Base-by-base conservation (phyloP, 192 early-diverging fungal species). In the Coemansia sp. region DNA sequence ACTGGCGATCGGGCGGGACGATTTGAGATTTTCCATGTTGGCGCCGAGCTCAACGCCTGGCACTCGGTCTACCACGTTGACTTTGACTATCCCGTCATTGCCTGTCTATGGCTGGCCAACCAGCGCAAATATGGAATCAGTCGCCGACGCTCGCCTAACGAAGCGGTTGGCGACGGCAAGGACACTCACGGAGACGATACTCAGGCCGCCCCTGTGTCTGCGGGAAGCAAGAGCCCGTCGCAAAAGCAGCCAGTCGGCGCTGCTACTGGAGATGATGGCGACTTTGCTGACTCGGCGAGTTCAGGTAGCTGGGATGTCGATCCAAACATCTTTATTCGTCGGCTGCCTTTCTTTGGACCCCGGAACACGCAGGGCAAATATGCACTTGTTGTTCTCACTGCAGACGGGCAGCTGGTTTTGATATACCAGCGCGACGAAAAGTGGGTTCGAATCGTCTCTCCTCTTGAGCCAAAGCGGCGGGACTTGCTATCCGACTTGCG, bases 321-420 rank as follows among this genome's bases (percentile, higher is more conserved):
- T 43, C 54, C 74, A 4, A 41, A 32, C 56, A 73, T 82, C 38
- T 60, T 38, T 27, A 70, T 82, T 47, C 63, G 66, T 27, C 74
- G 79, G 6, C 65, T 82, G 64, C 74, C 79, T 46, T 82, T 82
- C 54, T 82, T 82, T 65, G 79, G 79, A 2, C 79, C 79, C 40
- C 74, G 74, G 35, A 82, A 82, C 32, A 82, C 79, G 5, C 79
- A 82, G 45, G 79, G 79, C 64, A 67, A 76, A 37, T 71, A 82
- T 19, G 79, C 79, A 31, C 64, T 82, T 38, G 66, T 82, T n/a
- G 67, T 82, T 20, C 60, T 70, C 22, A 82, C 79, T 0, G 79
- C 79, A 15, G 74, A 82, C 60, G 71, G 71, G 1, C 79, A 76
- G 65, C 71, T 82, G 2, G 79, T 70, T 36, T 68, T 82, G 49